Evolutionary conservation across 129 eudicot genomes (phyloP).

Genomic region (Tagetes patula): DNA sequence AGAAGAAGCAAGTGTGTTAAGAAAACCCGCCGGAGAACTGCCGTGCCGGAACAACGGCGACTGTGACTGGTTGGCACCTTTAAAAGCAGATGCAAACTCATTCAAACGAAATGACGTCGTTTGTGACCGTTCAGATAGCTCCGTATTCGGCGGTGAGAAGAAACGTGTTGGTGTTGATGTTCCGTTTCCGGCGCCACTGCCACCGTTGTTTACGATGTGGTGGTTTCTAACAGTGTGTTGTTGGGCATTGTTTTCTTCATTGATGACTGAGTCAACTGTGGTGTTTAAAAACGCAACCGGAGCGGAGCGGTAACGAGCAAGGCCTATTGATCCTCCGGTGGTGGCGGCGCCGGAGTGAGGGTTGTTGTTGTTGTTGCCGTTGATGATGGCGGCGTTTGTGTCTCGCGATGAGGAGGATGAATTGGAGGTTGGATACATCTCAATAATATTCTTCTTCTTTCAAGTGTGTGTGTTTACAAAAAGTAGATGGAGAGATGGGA

Average conservation of each 20-base stretch:
- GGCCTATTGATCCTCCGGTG: constrained; percentile 30
- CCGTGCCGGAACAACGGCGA: constrained; percentile 61
- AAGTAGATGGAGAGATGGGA: neutral
- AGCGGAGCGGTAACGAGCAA: constrained; percentile 72
- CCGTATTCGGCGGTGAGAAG: constrained; percentile 35
- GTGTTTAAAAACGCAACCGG: constrained; percentile 52
- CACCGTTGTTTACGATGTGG: neutral
- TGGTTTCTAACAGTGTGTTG: constrained; percentile 23
- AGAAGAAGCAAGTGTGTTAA: constrained; percentile 45
- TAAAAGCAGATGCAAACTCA: constrained; percentile 34
- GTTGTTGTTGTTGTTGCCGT: neutral
- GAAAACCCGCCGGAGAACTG: constrained; percentile 83
- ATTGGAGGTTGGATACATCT: constrained; percentile 38
- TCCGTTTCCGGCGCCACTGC: constrained; percentile 4
- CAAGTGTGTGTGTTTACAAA: neutral
- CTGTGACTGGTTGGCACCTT: constrained; percentile 31
- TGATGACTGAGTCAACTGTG: constrained; percentile 65
- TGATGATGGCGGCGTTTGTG: neutral
- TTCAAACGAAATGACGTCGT: constrained; percentile 36
- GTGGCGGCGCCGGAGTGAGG: neutral
- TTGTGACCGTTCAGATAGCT: constrained; percentile 24
- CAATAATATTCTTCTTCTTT: no score
- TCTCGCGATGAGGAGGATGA: constrained; percentile 29
- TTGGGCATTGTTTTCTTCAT: constrained; percentile 20
- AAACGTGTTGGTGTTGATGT: constrained; percentile 27